Evolutionary conservation across 148 eudicot genomes (phyloP), one percentile per base, ranked within the genome.

Genomic region (Fagopyrum tataricum): DNA sequence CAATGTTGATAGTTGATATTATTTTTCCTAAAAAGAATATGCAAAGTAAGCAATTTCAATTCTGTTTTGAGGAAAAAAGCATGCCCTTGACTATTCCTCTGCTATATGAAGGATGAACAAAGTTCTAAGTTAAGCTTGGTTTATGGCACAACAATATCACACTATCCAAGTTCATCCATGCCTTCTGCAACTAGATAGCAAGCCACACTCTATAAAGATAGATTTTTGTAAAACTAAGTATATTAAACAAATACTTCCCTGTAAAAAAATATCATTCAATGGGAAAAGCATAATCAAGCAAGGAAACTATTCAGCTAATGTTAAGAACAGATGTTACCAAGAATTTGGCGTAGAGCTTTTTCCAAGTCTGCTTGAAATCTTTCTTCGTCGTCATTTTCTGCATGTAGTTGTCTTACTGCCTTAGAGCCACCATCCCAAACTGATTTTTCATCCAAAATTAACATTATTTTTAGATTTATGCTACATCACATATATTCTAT

Each of bases 331-430:
- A 44, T 15, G 9, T 24, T 88, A 95, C 98, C 97, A 76, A 91
- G 86, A 81, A 97, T 95, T 88, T 91, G 97, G 78, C 76, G 85
- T 53, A 95, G 87, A 73, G 97, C 97, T 87, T 78, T 85, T 75
- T 90, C 80, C 67, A 95, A 76, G 73, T 95, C 98, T 53, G 93
- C 94, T 82, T 95, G 93, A 83, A 85, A 95, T 86, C 96, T 87
- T 83, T 95, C 90, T 76, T 94, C 98, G 58, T 91, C 97, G 70
- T 90, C 96, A 58, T 90, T 94, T 73, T 95, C 96, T 13, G 87
- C 87, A 62, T 84, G 91, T 71, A 85, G 70, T 75, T 89, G 86
- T 79, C 89, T 78, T 58, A 87, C 76, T 75, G 91, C 86, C 83
- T 87, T 88, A 47, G 86, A 84, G 68, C 81, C 93, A 49, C 73